Percentiles rank a stretch among this genome's conserved stretches.
Evolutionary conservation across 2,329 filamentous ascomycete species (phyloP).

Genomic region (Dactylellina sp.): DNA sequence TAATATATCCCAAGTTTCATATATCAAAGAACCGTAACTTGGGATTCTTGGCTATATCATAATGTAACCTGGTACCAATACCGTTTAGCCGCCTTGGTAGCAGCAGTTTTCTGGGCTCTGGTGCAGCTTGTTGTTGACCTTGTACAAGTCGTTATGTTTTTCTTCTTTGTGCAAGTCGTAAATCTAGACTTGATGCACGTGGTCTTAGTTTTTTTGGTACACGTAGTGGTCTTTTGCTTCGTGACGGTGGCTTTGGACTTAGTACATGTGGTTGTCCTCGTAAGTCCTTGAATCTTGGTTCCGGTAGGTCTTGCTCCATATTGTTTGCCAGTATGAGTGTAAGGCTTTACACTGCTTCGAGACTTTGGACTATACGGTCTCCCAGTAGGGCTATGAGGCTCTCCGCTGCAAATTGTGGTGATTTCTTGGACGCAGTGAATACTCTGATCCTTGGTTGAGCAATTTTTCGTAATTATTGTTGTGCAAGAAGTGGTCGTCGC

Average conservation of each 20-base stretch:
- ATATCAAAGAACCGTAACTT: no score
- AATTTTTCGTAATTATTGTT: no score
- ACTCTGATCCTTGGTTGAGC: background rate
- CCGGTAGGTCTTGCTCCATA: background rate
- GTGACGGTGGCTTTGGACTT: conserved; percentile 7
- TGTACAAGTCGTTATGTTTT: no score
- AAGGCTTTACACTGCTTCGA: background rate
- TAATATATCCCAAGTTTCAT: no score
- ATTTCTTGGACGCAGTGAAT: background rate
- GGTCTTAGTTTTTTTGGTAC: background rate
- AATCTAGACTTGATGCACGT: background rate
- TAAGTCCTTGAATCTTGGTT: background rate
- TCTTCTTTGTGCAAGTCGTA: no score
- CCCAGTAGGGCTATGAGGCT: background rate
- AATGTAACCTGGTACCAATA: no score
- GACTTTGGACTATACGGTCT: background rate
- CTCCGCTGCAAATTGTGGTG: background rate
- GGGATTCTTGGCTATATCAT: no score
- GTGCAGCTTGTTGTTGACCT: no score
- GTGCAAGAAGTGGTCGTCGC: no score
- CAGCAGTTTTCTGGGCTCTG: no score
- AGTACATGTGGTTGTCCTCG: background rate
- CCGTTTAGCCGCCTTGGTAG: no score
- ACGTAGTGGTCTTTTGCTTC: conserved; percentile 3
- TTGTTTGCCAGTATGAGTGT: no score